phyloP scores from a whole-genome alignment of 495 filamentous ascomycete genomes.

The Bacidia rubella region DNA sequence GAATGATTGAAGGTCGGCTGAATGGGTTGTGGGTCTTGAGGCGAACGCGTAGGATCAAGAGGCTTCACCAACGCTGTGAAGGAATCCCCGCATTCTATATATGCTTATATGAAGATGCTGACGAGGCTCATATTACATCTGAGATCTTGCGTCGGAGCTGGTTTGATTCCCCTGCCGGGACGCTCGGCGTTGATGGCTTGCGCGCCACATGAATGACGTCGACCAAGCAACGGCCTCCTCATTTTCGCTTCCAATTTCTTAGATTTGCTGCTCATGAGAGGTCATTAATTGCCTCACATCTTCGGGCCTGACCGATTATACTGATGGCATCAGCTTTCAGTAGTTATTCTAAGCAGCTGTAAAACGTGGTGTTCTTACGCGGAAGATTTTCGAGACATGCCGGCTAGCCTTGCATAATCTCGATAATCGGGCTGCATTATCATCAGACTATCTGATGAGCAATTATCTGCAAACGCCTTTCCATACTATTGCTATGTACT shows the following conservation, averaged over 20 bases:
- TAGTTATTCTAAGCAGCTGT: too few relatives aligned
- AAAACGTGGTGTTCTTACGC: not conserved
- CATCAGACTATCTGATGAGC: too few relatives aligned
- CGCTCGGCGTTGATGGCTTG: not conserved
- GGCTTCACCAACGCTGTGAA: not conserved
- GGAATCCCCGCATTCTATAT: not conserved
- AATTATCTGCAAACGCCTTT: too few relatives aligned
- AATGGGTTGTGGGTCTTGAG: not conserved
- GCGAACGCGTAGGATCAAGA: not conserved
- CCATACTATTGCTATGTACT: too few relatives aligned
- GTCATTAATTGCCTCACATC: not conserved
- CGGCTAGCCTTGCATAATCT: not conserved
- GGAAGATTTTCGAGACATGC: not conserved
- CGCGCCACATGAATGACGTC: not conserved
- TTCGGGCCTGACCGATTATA: not conserved
- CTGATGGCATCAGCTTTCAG: not conserved
- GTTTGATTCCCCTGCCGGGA: not conserved
- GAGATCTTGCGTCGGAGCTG: not conserved
- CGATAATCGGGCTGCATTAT: not conserved
- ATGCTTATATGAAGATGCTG: not conserved
- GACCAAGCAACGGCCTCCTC: not conserved
- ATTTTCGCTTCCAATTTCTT: not conserved
- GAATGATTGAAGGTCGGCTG: not conserved
- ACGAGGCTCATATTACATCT: not conserved
- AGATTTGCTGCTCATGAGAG: not conserved